A percentile compares a stretch with the other conserved stretches of the same genome.
phyloP scores from a whole-genome alignment of 75 land plant species.

The Azolla pinnata region DNA sequence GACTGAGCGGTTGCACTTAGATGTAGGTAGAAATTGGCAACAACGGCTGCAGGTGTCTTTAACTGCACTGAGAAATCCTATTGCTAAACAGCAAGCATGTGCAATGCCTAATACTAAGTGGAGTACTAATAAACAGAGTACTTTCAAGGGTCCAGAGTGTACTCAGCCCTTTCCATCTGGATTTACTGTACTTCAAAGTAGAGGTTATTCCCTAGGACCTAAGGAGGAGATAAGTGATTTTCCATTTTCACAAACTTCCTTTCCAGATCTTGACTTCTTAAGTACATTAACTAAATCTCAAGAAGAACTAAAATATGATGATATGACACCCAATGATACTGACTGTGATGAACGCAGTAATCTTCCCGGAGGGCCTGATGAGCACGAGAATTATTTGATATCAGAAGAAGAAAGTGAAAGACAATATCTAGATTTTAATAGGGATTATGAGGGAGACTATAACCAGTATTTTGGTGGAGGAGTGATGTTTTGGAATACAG shows the following conservation, averaged over 20 bases:
- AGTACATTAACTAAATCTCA: slow-evolving; percentile 16
- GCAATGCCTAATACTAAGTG: slow-evolving; percentile 17
- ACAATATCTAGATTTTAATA: slow-evolving; percentile 13
- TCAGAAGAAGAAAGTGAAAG: slow-evolving; percentile 75
- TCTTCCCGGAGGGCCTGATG: slow-evolving; percentile 44
- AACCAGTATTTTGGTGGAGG: slow-evolving; percentile 95
- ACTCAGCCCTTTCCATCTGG: slow-evolving; percentile 45
- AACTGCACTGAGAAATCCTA: slow-evolving; percentile 28
- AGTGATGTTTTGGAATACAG: slow-evolving; percentile 93
- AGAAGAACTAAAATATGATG: slow-evolving; percentile 39
- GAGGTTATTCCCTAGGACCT: slow-evolving; percentile 21
- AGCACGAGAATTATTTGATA: slow-evolving; percentile 52
- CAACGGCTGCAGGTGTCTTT: slow-evolving; percentile 41
- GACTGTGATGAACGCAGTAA: slow-evolving; percentile 33
- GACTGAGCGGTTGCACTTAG: slow-evolving; percentile 83
- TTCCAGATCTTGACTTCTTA: slow-evolving; percentile 13
- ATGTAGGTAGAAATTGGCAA: slow-evolving; percentile 63
- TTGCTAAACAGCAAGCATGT: slow-evolving; percentile 21
- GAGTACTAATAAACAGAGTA: slow-evolving; percentile 13
- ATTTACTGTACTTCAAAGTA: slow-evolving; percentile 26
- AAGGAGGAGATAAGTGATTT: slow-evolving; percentile 21
- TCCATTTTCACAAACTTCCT: slow-evolving; percentile 37
- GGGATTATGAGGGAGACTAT: slow-evolving; percentile 42
- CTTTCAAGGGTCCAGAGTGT: slow-evolving; percentile 52
- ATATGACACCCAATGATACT: slow-evolving; percentile 31